These are phyloP conservation scores for Phaeosphaeria sp. DNA, from an alignment of 2,329 filamentous ascomycete genomes.

Conservation along the genomic window DNA sequence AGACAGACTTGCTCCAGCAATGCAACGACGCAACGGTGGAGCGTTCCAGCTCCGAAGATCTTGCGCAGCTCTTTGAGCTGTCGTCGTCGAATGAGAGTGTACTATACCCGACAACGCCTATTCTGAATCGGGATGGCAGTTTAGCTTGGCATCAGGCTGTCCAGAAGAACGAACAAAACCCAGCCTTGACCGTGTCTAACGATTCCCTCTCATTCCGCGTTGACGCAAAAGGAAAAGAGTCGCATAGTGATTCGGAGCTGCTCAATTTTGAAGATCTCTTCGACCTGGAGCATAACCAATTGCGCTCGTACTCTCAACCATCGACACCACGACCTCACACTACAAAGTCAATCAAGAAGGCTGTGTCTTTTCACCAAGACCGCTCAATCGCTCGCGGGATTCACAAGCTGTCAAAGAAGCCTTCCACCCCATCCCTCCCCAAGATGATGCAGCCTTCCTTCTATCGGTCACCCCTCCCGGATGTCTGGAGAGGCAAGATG, in stretches of 20 bases:
- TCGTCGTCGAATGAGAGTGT: slow-evolving; percentile 61
- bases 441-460: slow-evolving; percentile 64
- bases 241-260: slow-evolving; percentile 40
- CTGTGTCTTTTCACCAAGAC: slow-evolving; percentile 27
- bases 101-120: slow-evolving; percentile 54
- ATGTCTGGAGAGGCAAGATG: slow-evolving; percentile 62
- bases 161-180: slow-evolving; percentile 59
- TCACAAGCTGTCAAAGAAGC: slow-evolving; percentile 30
- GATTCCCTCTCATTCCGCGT: slow-evolving; percentile 41
- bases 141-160: slow-evolving; percentile 63
- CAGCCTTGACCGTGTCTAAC: slow-evolving; percentile 45
- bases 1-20: slow-evolving; percentile 60
- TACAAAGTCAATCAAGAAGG: slow-evolving; percentile 31
- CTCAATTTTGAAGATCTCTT: slow-evolving; percentile 42
- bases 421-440: slow-evolving; percentile 38
- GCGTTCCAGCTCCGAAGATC: slow-evolving; percentile 56
- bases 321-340: slow-evolving; percentile 38
- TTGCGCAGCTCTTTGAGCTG: slow-evolving; percentile 60
- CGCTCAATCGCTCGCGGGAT: slow-evolving; percentile 27
- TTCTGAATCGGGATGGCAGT: slow-evolving; percentile 57
- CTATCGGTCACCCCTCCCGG: slow-evolving; percentile 52
- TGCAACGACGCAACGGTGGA: slow-evolving; percentile 57
- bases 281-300: slow-evolving; percentile 33
- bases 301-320: slow-evolving; percentile 40
- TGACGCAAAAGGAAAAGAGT: slow-evolving; percentile 39